phyloP scores from a whole-genome alignment of 352 stramenopile genomes.

The Achlya hypogyna region DNA sequence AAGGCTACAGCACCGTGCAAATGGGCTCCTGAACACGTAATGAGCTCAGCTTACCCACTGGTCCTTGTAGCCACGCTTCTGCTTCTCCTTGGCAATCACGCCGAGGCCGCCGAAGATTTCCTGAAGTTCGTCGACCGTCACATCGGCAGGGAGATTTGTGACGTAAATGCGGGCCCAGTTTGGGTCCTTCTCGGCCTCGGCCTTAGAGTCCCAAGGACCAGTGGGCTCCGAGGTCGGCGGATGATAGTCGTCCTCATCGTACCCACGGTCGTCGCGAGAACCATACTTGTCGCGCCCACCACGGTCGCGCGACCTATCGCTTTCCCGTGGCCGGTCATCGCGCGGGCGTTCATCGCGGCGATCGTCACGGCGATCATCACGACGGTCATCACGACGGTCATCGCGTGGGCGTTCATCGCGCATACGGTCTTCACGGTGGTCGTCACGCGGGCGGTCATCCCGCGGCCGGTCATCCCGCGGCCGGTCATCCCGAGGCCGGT shows the following conservation, averaged over 20 bases:
- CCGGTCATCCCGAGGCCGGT: conserved; percentile 96
- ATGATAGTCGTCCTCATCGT: not conserved
- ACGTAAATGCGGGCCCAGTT: conserved; percentile 84
- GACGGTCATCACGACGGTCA: conserved; percentile 8
- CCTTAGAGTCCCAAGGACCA: conserved; percentile 54
- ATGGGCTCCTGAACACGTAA: not conserved
- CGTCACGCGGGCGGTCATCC: conserved; percentile 22
- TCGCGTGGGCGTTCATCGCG: conserved; percentile 5
- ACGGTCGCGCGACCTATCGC: not conserved
- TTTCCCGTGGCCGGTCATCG: not conserved
- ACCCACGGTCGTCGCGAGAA: conserved; percentile 7
- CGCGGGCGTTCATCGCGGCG: not conserved
- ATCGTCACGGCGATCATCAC: not conserved
- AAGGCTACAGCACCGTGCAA: conserved; percentile 28
- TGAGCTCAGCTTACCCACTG: conserved; percentile 37
- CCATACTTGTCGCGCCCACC: conserved; percentile 1
- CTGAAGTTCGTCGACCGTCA: conserved; percentile 71
- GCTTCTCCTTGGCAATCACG: conserved; percentile 73
- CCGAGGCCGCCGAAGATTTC: conserved; percentile 80
- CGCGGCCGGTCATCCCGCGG: conserved; percentile 80
- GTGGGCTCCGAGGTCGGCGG: conserved; percentile 27
- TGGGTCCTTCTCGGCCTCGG: conserved; percentile 70
- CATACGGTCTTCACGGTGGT: conserved; percentile 8
- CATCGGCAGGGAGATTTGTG: conserved; percentile 64
- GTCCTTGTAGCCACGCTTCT: conserved; percentile 82